Evolutionary conservation across 306 rosid species (phyloP), one percentile per base, ranked within the genome.

Genomic region (Gleditsia sinensis): DNA sequence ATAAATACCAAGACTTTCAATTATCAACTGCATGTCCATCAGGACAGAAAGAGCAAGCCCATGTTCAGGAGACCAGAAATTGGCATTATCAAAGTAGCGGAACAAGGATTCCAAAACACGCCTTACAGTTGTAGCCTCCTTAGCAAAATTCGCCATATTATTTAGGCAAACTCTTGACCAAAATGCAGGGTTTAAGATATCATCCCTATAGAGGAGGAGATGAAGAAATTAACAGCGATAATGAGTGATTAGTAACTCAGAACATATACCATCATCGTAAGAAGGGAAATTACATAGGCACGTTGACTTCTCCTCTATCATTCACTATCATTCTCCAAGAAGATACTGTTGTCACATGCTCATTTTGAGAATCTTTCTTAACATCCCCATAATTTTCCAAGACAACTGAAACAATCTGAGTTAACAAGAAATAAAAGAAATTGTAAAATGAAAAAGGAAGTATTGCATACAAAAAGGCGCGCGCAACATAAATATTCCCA

Each of bases 141-240:
- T 89, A 69, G 94, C 91, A 76, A 89, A 86, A 82, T 84, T 86
- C 16, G 91, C 89, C 87, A 89, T 89, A 78, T 89, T 86, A 63
- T 78, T 76, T 62, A 89, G 55, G 86, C 94, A 87, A 74, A 83
- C 84, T 78, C 83, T 78, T 59, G 94, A 89, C 94, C 94, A 89
- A 77, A 85, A 83, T 75, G 72, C 75, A 23, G 94, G 88, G 43
- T 69, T 83, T 17, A 7, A 49, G 49, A 75, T 45, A 51, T 83
- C 82, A 57, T 87, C 94, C 74, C 91, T 89, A 45, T 27, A 69
- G 55, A 37, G 42, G 11, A 78, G 40, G 74, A 25, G 69, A 5
- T 62, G 48, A 72, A 61, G 19, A 69, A 67, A 63, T 78, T 72
- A 72, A 66, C 43, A 30, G 40, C 55, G 37, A 45, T 45, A 40